Evolutionary conservation across 83 land plant species (phyloP).

Genomic region (Thuja plicata): DNA sequence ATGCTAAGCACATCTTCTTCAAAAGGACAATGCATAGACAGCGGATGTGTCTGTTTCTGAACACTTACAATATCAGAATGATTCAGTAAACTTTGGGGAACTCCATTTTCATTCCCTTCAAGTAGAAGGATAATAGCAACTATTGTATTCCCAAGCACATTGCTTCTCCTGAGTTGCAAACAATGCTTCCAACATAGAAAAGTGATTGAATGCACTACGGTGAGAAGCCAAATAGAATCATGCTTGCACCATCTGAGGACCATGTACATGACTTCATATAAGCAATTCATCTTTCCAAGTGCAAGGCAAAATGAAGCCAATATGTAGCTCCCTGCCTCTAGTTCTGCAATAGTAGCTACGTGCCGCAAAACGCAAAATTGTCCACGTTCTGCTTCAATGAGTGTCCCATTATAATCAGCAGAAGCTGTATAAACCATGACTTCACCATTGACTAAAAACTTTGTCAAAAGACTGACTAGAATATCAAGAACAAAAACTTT

Average conservation of each 20-base stretch:
- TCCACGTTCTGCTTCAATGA: neutral
- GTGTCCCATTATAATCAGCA: neutral
- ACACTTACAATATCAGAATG: neutral
- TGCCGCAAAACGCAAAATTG: neutral
- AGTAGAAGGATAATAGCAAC: constrained; percentile 1
- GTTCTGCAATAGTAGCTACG: constrained; percentile 1
- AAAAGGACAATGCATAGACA: constrained; percentile 10
- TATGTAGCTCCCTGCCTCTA: constrained; percentile 3
- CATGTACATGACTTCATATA: constrained; percentile 6
- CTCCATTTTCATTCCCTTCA: constrained; percentile 12
- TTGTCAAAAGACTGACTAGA: constrained; percentile 13
- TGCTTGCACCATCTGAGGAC: constrained; percentile 15
- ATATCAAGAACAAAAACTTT: constrained; percentile 7
- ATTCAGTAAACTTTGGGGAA: neutral
- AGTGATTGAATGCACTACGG: neutral
- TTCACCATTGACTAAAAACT: constrained; percentile 3
- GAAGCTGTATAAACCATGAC: constrained; percentile 6
- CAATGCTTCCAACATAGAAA: constrained; percentile 8
- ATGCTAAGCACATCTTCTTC: neutral
- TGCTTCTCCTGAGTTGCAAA: constrained; percentile 4
- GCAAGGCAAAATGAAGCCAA: constrained; percentile 11
- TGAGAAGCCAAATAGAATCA: constrained; percentile 13
- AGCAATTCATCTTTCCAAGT: constrained; percentile 6
- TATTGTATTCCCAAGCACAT: constrained; percentile 7
- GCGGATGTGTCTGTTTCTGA: neutral